These are phyloP conservation scores for Escallonia rubra DNA, from an alignment of 129 eudicot species.

Conservation along the genomic window DNA sequence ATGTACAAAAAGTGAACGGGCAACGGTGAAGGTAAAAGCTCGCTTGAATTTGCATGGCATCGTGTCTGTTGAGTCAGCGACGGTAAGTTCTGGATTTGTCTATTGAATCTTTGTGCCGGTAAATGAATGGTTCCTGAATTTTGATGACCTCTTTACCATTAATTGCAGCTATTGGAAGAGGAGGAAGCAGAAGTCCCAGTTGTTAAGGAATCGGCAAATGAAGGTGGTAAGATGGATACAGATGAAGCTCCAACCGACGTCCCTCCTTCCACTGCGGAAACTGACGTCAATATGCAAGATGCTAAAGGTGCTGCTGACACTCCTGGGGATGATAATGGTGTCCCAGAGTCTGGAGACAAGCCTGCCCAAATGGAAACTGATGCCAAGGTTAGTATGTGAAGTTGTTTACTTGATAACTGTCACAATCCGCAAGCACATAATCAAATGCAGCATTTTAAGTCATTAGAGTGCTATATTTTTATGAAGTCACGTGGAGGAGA, in stretches of 20 bases:
- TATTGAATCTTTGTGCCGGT: background rate
- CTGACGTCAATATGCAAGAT: constrained; percentile 88
- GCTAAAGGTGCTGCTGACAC: constrained; percentile 35
- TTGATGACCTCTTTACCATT: background rate
- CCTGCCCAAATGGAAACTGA: constrained; percentile 80
- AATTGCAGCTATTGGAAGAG: constrained; percentile 80
- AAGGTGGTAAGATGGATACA: constrained; percentile 66
- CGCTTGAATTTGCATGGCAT: constrained; percentile 82
- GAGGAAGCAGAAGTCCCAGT: constrained; percentile 83
- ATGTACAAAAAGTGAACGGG: constrained; percentile 67
- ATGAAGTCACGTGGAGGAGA: no score
- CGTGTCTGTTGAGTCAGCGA: constrained; percentile 83
- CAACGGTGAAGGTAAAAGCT: constrained; percentile 73
- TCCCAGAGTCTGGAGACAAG: constrained; percentile 43
- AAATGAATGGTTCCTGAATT: background rate
- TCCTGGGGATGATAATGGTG: constrained; percentile 69
- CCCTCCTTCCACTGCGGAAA: constrained; percentile 33
- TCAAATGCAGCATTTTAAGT: no score
- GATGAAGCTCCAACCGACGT: constrained; percentile 52
- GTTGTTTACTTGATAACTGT: no score
- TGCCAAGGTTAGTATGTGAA: constrained; percentile 45
- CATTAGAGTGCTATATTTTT: no score
- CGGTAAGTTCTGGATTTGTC: constrained; percentile 33
- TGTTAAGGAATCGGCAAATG: constrained; percentile 44
- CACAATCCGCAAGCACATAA: no score